A percentile compares a stretch with the other conserved stretches of the same genome.
These are phyloP conservation scores for Aspergillus carbonarius DNA, from an alignment of 2,329 filamentous ascomycete species.

Conservation along the genomic window DNA sequence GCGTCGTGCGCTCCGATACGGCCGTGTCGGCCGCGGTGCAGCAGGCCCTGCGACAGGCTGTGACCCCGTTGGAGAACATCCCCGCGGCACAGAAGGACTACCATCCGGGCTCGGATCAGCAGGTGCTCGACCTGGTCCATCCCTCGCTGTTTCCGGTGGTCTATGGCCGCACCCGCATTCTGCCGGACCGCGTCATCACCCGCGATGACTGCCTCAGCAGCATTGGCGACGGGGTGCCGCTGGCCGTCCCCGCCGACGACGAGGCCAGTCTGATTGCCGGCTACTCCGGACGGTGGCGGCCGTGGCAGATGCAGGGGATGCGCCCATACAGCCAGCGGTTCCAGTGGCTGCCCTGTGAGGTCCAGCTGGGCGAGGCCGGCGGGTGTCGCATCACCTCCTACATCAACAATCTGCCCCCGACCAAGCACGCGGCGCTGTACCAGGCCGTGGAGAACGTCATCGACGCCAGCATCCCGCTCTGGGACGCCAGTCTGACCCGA, in stretches of 20 bases:
- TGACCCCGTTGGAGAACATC: constrained; percentile 51
- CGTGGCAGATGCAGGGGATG: not conserved
- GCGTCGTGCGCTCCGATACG: constrained; percentile 56
- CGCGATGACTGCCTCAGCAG: constrained; percentile 24
- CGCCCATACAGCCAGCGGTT: constrained; percentile 30
- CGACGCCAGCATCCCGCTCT: constrained; percentile 45
- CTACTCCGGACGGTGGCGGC: no score
- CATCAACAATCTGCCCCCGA: constrained; percentile 47
- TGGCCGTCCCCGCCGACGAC: not conserved
- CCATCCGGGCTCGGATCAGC: constrained; percentile 58
- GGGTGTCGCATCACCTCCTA: constrained; percentile 37
- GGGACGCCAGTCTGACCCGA: constrained; percentile 38
- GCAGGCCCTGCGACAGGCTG: constrained; percentile 47
- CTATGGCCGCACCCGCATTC: constrained; percentile 26
- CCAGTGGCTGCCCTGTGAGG: constrained; percentile 50
- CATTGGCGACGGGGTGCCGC: constrained; percentile 13
- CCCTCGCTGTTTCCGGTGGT: constrained; percentile 52
- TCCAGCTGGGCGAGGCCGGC: constrained; percentile 23
- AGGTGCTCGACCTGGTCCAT: constrained; percentile 65
- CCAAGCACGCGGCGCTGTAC: constrained; percentile 34
- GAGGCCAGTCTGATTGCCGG: not conserved
- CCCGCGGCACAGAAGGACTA: constrained; percentile 57
- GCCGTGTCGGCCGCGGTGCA: constrained; percentile 44
- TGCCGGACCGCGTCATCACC: constrained; percentile 19
- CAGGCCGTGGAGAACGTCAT: constrained; percentile 37